Conservation (phyloP, 1,284 basidiomycete genomes). For the Trichosporon asahii region DNA sequence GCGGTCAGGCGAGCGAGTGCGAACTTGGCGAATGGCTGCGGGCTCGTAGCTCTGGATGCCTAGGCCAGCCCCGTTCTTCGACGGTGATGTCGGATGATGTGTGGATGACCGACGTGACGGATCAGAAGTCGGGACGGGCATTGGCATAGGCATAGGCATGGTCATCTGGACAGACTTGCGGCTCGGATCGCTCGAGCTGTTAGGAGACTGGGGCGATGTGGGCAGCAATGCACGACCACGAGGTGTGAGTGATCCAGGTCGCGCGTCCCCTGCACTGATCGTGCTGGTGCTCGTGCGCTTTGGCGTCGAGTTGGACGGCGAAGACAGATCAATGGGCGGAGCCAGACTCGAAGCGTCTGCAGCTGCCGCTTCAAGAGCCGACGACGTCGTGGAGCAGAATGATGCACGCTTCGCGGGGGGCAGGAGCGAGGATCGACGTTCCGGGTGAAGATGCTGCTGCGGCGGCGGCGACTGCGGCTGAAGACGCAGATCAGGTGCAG, state of each 20-base stretch:
- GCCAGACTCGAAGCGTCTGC: slow-evolving; percentile 10
- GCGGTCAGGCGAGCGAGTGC: slow-evolving; percentile 6
- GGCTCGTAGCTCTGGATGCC: slow-evolving; percentile 4
- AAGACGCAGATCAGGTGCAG: not conserved
- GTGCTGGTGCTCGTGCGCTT: not conserved
- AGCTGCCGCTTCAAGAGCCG: not conserved
- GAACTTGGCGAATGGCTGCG: not conserved
- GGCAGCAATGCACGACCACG: not conserved
- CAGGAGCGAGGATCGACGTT: not conserved
- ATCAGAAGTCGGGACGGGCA: slow-evolving; percentile 7
- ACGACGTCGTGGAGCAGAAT: not conserved
- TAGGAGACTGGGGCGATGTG: not conserved
- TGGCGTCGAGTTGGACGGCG: not conserved
- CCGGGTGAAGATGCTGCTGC: not conserved
- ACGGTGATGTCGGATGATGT: not conserved
- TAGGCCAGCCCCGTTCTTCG: not conserved
- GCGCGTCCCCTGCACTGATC: not conserved
- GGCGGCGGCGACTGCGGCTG: slow-evolving; percentile 7
- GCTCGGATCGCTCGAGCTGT: not conserved
- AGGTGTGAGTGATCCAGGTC: not conserved
- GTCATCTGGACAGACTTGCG: slow-evolving; percentile 5
- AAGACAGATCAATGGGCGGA: not conserved
- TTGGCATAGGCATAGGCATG: slow-evolving; percentile 12
- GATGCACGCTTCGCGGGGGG: slow-evolving; percentile 2
- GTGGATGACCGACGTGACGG: slow-evolving; percentile 1